Evolutionary conservation across 2,329 filamentous ascomycete genomes (phyloP).

Genomic region (Hymenotorrendiella dingleyae): DNA sequence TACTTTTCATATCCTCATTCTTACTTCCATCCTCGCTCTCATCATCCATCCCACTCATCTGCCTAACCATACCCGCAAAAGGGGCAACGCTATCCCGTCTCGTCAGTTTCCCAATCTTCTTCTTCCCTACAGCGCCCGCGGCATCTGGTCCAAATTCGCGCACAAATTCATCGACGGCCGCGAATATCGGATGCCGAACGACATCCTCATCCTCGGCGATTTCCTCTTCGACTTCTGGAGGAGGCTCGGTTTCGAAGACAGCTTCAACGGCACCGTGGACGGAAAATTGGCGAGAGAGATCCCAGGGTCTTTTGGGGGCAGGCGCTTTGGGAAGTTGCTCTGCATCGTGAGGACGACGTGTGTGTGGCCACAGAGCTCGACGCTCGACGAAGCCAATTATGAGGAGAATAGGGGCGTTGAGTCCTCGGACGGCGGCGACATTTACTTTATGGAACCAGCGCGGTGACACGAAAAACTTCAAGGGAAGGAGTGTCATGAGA

Average conservation of each 20-base stretch:
- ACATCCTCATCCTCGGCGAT: slow-evolving; percentile 18
- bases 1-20: slow-evolving; percentile 14
- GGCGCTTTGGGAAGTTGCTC: slow-evolving; percentile 14
- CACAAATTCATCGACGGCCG: slow-evolving; percentile 12
- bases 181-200: slow-evolving; percentile 9
- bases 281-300: slow-evolving; percentile 25
- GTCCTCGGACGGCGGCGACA: slow-evolving; percentile 64
- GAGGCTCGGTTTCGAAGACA: slow-evolving; percentile 28
- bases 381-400: slow-evolving; percentile 67
- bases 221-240: slow-evolving; percentile 20
- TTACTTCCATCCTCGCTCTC: slow-evolving; percentile 12
- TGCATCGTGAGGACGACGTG: slow-evolving; percentile 15
- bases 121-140: background rate
- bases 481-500: slow-evolving; percentile 64
- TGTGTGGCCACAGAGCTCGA: slow-evolving; percentile 53
- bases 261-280: slow-evolving; percentile 29
- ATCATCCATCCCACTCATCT: slow-evolving; percentile 16
- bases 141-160: slow-evolving; percentile 16
- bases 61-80: slow-evolving; percentile 21
- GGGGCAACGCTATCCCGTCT: slow-evolving; percentile 25
- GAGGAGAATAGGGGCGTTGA: slow-evolving; percentile 71
- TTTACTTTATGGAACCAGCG: slow-evolving; percentile 91
- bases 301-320: slow-evolving; percentile 18
- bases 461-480: slow-evolving; percentile 71
- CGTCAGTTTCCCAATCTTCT: slow-evolving; percentile 10